Evolutionary conservation across 306 rosid genomes (phyloP), one percentile per base, ranked within the genome.

Genomic region (Geum urbanum): DNA sequence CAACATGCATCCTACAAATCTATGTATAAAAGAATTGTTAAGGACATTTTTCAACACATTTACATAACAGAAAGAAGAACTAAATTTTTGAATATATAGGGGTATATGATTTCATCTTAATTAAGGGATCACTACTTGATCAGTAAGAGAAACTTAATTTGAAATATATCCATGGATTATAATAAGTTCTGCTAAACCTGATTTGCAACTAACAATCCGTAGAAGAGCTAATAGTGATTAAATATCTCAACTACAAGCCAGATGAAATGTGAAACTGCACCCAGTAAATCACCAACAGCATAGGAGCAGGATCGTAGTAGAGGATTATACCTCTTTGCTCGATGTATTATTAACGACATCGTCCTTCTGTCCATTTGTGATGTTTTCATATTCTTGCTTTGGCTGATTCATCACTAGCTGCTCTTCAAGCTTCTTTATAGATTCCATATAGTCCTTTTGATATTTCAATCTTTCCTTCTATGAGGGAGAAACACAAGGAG

Each of bases 361-460:
- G 0, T 63, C 78, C 56, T 63, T 73, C 10, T 16, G 56, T 81
- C 79, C 89, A 22, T 62, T 79, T 24, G 64, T 58, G 72, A 67
- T 44, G 70, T 81, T 84, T 60, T 64, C 86, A 72, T 55, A 19
- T 45, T 72, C 92, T 56, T 75, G 70, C 78, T 80, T 89, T 59
- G 70, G 76, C 64, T 84, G 95, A 69, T 84, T 86, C 78, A 76
- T 73, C 72, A 80, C 75, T 64, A 91, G 72, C 79, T 91, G 91
- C 78, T 87, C 89, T 82, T 95, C 97, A 48, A 91, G 92, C 90
- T 91, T 95, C 85, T 84, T 95, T 71, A 89, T 85, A 45, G 97
- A 89, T 48, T 91, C 99, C 86, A 80, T 87, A 67, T 91, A 95
- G 75, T 95, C 96, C 77, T 77, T 89, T 80, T 95, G 92, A 75